Evolutionary conservation across 495 filamentous ascomycete genomes (phyloP).

Genomic region (Penicillium verhagenii): DNA sequence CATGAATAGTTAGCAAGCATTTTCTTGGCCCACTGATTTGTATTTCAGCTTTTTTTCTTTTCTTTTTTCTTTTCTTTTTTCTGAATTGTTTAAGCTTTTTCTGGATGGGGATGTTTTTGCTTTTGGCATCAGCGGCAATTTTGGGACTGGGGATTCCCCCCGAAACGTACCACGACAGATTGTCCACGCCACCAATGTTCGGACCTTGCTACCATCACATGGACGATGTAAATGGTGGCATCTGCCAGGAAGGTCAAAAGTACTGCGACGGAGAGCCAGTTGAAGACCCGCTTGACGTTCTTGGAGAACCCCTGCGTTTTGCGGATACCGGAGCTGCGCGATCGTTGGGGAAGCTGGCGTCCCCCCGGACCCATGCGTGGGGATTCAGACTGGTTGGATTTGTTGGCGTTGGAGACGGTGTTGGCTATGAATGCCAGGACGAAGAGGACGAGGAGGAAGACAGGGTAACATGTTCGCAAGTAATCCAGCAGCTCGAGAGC

Average conservation of each 20-base stretch:
- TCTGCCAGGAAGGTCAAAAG: constrained; percentile 74
- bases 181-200: constrained; percentile 91
- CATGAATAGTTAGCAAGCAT: constrained; percentile 15
- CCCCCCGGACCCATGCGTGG: constrained; percentile 67
- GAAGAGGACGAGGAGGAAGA: constrained; percentile 67
- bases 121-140: not conserved
- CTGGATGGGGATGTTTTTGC: not conserved
- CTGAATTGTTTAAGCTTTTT: not conserved
- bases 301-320: constrained; percentile 53
- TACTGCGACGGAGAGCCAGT: constrained; percentile 65
- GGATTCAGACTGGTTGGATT: constrained; percentile 36
- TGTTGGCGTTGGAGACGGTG: constrained; percentile 56
- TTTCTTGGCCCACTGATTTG: no score
- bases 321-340: constrained; percentile 37
- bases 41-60: not conserved
- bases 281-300: constrained; percentile 64
- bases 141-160: not conserved
- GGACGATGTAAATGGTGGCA: constrained; percentile 69
- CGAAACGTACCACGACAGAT: constrained; percentile 68
- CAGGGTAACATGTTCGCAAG: constrained; percentile 62
- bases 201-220: constrained; percentile 64
- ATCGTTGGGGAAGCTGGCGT: constrained; percentile 68
- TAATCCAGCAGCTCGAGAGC: constrained; percentile 47
- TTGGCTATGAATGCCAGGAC: constrained; percentile 60
- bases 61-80: not conserved